Base-by-base conservation (phyloP, 306 rosid genomes). In the Sicyos baderoa region DNA sequence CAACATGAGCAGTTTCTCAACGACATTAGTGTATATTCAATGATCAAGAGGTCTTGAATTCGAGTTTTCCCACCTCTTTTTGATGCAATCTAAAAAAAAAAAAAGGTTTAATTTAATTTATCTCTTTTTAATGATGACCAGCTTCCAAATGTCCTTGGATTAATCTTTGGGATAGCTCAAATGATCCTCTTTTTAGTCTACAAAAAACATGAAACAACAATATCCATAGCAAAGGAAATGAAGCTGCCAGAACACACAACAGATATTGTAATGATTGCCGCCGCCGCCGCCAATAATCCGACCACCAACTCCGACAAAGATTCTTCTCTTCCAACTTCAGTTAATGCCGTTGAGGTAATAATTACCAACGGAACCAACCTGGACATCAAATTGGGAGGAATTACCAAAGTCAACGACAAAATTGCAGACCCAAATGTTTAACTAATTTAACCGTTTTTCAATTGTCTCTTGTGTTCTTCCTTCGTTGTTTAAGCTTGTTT, bases 141-240 rank as follows among this genome's bases (percentile, higher is more conserved):
- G 99, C 89, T 87, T 69, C 99, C 99, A 68, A 94, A 94, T 76
- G 67, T 90, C 1, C 75, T 90, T 71, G 99, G 99, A 6, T 54
- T 90, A 22, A 48, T 83, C 62, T 86, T 90, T 29, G 99, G 99
- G 53, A 76, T 84, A 2, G 84, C 85, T 72, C 99, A 94, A 71
- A 90, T 94, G 89, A 80, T 75, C 32, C 80, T 94, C 2, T 88
- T 88, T 49, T 68, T 52, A 21, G 51, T 85, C 19, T 93, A 82
- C 82, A 82, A 82, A 76, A 90, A 86, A 9, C 21, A 60, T 54
- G 79, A 74, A 75, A 75, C 29, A 25, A 25, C 29, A 25, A 1
- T 74, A 1, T 56, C 51, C 0, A 6, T 3, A 47, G 57, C 22
- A 71, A 81, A 82, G 59, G 81, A 80, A 10, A 74, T 84, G 42